These are phyloP conservation scores for Saturnispora dispora DNA, from an alignment of 805 yeast species.

Conservation along the genomic window DNA sequence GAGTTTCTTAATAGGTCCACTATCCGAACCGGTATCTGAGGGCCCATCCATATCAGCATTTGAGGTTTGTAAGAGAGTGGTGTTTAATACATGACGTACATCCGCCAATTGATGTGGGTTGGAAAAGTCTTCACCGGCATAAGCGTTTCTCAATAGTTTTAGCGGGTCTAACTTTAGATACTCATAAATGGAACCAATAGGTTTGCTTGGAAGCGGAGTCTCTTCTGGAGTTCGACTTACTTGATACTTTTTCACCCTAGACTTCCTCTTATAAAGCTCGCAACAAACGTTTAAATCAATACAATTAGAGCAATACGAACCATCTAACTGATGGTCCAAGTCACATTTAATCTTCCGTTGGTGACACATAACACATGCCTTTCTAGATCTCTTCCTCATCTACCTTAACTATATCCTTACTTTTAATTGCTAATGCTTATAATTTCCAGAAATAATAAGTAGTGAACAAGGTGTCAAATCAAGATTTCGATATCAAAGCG, in stretches of 20 bases:
- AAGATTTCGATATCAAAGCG: background rate
- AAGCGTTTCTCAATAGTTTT: slow-evolving; percentile 9
- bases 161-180: slow-evolving; percentile 13
- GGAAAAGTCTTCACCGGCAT: background rate
- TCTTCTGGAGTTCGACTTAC: slow-evolving; percentile 15
- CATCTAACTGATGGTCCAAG: slow-evolving; percentile 34
- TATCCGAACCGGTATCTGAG: background rate
- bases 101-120: background rate
- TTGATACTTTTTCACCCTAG: slow-evolving; percentile 36
- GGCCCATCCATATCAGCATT: background rate
- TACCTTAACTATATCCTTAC: background rate
- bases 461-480: background rate
- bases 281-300: slow-evolving; percentile 61
- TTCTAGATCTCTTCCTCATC: slow-evolving; percentile 49
- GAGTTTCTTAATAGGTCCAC: background rate
- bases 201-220: slow-evolving; percentile 3
- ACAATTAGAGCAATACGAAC: slow-evolving; percentile 55
- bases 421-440: background rate
- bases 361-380: slow-evolving; percentile 74
- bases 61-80: background rate
- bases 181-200: slow-evolving; percentile 6
- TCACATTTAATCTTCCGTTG: slow-evolving; percentile 76
- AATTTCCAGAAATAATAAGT: background rate
- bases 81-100: background rate
- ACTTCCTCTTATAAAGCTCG: slow-evolving; percentile 61